A percentile compares a stretch with the other conserved stretches of the same genome.
phyloP scores from a whole-genome alignment of 2,329 filamentous ascomycete genomes.

The Chrysoporthe deuterocubensis region DNA sequence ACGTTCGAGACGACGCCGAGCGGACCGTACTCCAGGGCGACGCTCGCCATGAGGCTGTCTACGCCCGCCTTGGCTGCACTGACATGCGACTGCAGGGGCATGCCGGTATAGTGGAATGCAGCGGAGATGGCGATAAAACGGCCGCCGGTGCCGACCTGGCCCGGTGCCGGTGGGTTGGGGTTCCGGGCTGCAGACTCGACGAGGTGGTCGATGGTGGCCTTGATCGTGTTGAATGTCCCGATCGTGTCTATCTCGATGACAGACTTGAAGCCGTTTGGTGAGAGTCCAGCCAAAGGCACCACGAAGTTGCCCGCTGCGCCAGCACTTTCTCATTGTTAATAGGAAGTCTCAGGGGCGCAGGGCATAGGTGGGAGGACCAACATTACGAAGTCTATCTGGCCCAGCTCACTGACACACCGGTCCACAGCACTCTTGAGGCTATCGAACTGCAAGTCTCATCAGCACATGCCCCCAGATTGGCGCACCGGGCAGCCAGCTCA shows the following conservation, averaged over 20 bases:
- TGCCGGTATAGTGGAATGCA: conserved; percentile 87
- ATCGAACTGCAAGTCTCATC: conserved; percentile 51
- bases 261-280: conserved; percentile 87
- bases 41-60: conserved; percentile 78
- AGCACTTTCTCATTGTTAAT: conserved; percentile 58
- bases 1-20: conserved; percentile 86
- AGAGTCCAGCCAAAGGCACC: conserved; percentile 79
- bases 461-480: background rate
- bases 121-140: conserved; percentile 90
- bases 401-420: conserved; percentile 79
- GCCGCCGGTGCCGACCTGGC: conserved; percentile 65
- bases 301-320: conserved; percentile 97
- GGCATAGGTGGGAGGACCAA: conserved; percentile 45
- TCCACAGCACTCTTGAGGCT: conserved; percentile 75
- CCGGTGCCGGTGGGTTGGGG: conserved; percentile 61
- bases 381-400: conserved; percentile 91
- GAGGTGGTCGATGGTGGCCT: conserved; percentile 85
- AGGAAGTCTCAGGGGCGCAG: background rate
- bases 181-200: conserved; percentile 72
- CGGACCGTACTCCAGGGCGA: conserved; percentile 89
- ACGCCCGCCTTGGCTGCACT: conserved; percentile 88
- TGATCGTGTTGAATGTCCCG: conserved; percentile 92
- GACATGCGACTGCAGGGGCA: conserved; percentile 87
- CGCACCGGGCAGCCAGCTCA: conserved; percentile 41
- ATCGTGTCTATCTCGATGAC: conserved; percentile 97